Base-by-base conservation (phyloP, 208 protist species). In the Phytomonas sp. region DNA sequence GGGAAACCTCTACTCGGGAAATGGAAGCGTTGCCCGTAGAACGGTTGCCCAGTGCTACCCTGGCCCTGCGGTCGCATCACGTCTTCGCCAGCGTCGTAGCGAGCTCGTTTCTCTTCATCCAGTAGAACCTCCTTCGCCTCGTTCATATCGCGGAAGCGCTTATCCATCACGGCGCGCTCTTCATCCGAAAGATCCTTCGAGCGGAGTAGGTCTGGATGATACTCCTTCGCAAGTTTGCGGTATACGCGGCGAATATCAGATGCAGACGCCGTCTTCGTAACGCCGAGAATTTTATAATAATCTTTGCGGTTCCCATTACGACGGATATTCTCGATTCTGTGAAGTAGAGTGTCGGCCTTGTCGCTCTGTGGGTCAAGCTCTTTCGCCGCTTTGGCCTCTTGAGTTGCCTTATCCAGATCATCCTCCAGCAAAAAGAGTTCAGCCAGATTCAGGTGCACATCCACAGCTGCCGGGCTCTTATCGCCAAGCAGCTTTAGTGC, bases 211-310 rank as follows among this genome's bases (percentile, higher is more conserved):
- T 98, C 94, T 2, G 94, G 94, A 75, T 98, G 94, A 32, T 85
- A 74, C 63, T 81, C 80, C 70, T 92, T 94, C 12, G 94, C 89
- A 8, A 97, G 82, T 33, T 92, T 89, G 34, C 91, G 87, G 75
- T 97, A 98, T 11, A 91, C 94, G 26, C 89, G 89, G 14, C 88
- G 94, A 29, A 97, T 97, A 45, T 97, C 91, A 63, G 87, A 59
- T 34, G 74, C 34, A 29, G 75, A 76, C 10, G 94, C 89, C 11
- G 82, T 88, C 73, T 92, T 96, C 67, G 84, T 80, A 23, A 98
- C 76, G 5, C 87, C 92, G n/a, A 98, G 72, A 37, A 97, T 90
- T 70, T 94, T 94, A 79, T 97, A 97, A 69, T 97, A 97, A 70
- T 97, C 89, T 72, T 97, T 97, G 30, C 93, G 77, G 3, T 75